These are phyloP conservation scores for Eragrostis nindensis DNA, from an alignment of 176 grass and related monocot species.

Conservation along the genomic window DNA sequence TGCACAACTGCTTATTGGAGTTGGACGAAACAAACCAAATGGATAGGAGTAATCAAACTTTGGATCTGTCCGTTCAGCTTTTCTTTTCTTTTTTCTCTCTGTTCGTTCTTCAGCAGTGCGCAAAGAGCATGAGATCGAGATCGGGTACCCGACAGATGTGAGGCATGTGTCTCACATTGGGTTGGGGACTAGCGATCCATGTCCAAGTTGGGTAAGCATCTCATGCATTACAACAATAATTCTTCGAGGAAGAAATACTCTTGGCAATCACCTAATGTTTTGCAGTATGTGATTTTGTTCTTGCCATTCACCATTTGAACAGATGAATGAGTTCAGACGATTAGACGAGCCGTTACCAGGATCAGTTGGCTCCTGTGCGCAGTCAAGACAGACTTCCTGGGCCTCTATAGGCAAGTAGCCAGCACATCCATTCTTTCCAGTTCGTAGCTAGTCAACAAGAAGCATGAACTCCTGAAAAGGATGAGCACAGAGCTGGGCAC, in stretches of 20 bases:
- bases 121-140: constrained; percentile 75
- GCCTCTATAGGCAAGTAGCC: constrained; percentile 64
- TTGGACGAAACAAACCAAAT: too few species aligned
- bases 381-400: constrained; percentile 59
- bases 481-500: too few species aligned
- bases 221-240: too few species aligned
- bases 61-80: too few species aligned
- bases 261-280: neutral
- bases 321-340: constrained; percentile 72
- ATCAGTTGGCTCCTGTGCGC: constrained; percentile 28
- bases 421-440: neutral
- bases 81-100: too few species aligned
- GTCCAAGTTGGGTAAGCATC: constrained; percentile 62
- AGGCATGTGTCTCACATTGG: constrained; percentile 74
- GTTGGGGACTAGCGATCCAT: constrained; percentile 24
- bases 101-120: constrained; percentile 37
- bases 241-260: neutral
- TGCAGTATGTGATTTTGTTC: neutral
- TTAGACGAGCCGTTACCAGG: constrained; percentile 47
- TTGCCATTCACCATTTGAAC: neutral
- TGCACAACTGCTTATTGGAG: too few species aligned
- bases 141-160: constrained; percentile 73
- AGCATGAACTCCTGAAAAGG: too few species aligned
- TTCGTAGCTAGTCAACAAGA: too few species aligned
- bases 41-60: too few species aligned